Percentiles rank a stretch among this genome's conserved stretches.
These are phyloP conservation scores for Puccinia polysora DNA, from an alignment of 1,284 basidiomycete genomes.

Conservation along the genomic window DNA sequence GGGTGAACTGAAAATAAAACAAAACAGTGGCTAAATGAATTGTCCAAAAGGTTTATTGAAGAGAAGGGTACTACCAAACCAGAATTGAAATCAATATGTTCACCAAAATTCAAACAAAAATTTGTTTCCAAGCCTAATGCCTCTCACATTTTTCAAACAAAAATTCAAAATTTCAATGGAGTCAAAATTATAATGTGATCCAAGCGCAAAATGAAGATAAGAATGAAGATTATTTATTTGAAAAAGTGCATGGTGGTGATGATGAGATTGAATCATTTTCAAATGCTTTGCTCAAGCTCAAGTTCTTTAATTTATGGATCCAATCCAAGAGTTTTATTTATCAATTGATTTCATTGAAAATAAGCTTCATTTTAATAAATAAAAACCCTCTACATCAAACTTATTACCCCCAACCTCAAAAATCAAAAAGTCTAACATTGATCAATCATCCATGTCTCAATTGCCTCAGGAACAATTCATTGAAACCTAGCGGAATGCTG, in stretches of 20 bases:
- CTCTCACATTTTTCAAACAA: no score
- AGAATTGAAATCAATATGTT: not conserved
- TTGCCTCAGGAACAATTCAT: no score
- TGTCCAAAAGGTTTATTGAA: constrained; percentile 27
- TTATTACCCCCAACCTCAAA: no score
- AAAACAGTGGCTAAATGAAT: constrained; percentile 37
- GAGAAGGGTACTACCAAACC: constrained; percentile 18
- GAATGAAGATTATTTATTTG: no score
- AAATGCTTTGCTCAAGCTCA: not conserved
- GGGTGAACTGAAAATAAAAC: not conserved
- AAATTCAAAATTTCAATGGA: not conserved
- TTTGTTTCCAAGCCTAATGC: no score
- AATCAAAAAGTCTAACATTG: no score
- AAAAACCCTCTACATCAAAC: no score
- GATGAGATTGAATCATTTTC: not conserved
- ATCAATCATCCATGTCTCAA: no score
- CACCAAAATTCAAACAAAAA: not conserved
- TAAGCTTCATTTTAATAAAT: not conserved
- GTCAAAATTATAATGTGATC: not conserved
- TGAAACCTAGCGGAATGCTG: no score
- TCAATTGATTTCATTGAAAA: constrained; percentile 1
- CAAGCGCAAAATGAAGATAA: not conserved
- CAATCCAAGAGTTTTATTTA: not conserved
- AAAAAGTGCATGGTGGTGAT: not conserved
- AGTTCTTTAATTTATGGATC: constrained; percentile 1